Base-by-base conservation (phyloP, 2,329 filamentous ascomycete genomes). In the Cladorrhinum sp. region DNA sequence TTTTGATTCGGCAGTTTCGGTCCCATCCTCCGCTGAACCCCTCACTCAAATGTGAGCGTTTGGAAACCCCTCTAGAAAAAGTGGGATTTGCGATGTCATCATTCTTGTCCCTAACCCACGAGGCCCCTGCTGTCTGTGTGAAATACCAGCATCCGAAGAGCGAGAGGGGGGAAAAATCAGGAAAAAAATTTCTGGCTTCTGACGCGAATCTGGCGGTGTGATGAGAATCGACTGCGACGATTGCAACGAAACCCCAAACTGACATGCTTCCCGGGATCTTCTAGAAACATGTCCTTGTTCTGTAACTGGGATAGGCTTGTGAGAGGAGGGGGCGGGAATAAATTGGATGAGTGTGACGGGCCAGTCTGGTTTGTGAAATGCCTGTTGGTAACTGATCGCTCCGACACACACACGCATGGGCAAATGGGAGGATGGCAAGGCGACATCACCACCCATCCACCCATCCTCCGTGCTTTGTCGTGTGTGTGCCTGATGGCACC, bases 271-370 rank as follows among this genome's bases (percentile, higher is more conserved):
- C 38, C 18, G 27, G 13, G 48, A 22, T 25, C 57, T 64, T 64
- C 62, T 64, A 55, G 62, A 64, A 64, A 57, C 60, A 36, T 59
- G 20, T n/a, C n/a, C 41, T 45, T 22, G 41, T 45, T 45, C 41
- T 18, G 36, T 58, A 23, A 36, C 55, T 36, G 29, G 55, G 60
- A 50, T 53, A 8, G 29, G 59, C 59, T 45, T 64, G 59, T 20
- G n/a, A 32, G 48, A 20, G 29, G 25, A 49, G n/a, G 20, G 24
- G 45, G 56, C 53, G 51, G 49, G 22, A 12, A 51, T 53, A 55
- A 60, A 32, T 6, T 32, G 53, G 32, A 12, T 45, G 41, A 20
- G n/a, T 45, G 41, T 45, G 18, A 45, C 41, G 20, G 7, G 41
- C 16, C 7, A 18, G 20, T 45, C 41, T 45, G 41, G 41, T 18